A percentile compares a stretch with the other conserved stretches of the same genome.
Conservation (phyloP, 2,329 filamentous ascomycete species). For the Fusarium decemcellulare region DNA sequence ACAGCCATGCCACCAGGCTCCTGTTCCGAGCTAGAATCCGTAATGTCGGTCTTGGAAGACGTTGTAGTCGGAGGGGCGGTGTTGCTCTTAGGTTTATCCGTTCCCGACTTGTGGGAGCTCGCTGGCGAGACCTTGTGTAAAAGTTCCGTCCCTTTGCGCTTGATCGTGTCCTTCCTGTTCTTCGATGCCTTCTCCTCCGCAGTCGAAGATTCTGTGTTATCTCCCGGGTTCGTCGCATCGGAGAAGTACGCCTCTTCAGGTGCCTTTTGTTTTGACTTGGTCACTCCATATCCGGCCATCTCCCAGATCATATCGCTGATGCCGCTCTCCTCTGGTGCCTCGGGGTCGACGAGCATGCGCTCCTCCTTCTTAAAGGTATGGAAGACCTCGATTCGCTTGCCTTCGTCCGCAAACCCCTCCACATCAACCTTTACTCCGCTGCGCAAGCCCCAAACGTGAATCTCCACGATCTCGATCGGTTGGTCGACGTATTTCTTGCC, state of each 20-base stretch:
- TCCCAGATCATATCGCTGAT: constrained; percentile 68
- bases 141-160: constrained; percentile 51
- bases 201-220: constrained; percentile 13
- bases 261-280: constrained; percentile 52
- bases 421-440: constrained; percentile 90
- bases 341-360: constrained; percentile 75
- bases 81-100: constrained; percentile 42
- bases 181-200: constrained; percentile 22
- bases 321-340: constrained; percentile 64
- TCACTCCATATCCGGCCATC: constrained; percentile 59
- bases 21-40: constrained; percentile 50
- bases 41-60: constrained; percentile 35
- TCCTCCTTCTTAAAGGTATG: constrained; percentile 85
- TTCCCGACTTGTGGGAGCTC: constrained; percentile 28
- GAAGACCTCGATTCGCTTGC: constrained; percentile 85
- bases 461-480: constrained; percentile 86
- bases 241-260: constrained; percentile 54
- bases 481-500: constrained; percentile 87
- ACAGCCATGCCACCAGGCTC: constrained; percentile 79
- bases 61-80: constrained; percentile 26
- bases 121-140: constrained; percentile 50
- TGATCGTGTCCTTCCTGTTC: constrained; percentile 40
- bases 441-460: constrained; percentile 90
- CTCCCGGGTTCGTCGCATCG: constrained; percentile 46
- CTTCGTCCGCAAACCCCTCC: constrained; percentile 89